Percentiles rank a stretch among this genome's conserved stretches.
These are phyloP conservation scores for Mycena kentingensis DNA, from an alignment of 768 basidiomycete species.

Conservation along the genomic window DNA sequence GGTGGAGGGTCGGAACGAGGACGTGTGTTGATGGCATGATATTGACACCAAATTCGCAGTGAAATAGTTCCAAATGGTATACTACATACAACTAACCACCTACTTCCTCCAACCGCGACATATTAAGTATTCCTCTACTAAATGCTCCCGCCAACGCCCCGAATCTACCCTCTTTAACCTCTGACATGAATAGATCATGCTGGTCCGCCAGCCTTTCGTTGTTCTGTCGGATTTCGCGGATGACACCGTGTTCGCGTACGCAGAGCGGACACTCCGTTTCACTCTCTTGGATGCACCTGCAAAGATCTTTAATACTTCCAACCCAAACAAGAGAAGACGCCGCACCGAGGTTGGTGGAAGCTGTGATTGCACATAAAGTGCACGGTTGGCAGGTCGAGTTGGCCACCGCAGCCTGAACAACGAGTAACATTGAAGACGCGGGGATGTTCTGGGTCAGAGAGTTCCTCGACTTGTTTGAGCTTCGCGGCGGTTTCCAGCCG, in stretches of 20 bases:
- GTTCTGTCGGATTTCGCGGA: conserved; percentile 85
- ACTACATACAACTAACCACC: not conserved
- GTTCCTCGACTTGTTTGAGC: conserved; percentile 76
- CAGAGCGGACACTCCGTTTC: conserved; percentile 91
- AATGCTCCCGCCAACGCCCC: conserved; percentile 71
- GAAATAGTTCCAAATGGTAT: too few relatives aligned
- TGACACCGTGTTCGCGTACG: conserved; percentile 81
- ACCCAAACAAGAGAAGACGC: not conserved
- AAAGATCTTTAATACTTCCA: not conserved
- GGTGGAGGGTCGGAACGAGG: too few relatives aligned
- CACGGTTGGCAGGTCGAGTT: conserved; percentile 88
- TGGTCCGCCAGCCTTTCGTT: conserved; percentile 84
- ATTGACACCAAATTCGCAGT: too few relatives aligned
- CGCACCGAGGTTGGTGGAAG: conserved; percentile 84
- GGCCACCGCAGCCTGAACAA: conserved; percentile 86
- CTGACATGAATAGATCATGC: conserved; percentile 76
- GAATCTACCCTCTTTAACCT: conserved; percentile 76
- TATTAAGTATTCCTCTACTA: conserved; percentile 62
- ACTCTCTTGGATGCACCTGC: conserved; percentile 84
- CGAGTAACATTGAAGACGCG: conserved; percentile 93
- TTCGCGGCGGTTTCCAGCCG: conserved; percentile 80
- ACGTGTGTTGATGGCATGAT: not conserved
- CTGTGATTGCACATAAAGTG: conserved; percentile 99
- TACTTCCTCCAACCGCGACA: conserved; percentile 39
- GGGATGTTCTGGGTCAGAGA: conserved; percentile 77